Base-by-base conservation (phyloP, 208 protist genomes). In the Entamoeba dispar region DNA sequence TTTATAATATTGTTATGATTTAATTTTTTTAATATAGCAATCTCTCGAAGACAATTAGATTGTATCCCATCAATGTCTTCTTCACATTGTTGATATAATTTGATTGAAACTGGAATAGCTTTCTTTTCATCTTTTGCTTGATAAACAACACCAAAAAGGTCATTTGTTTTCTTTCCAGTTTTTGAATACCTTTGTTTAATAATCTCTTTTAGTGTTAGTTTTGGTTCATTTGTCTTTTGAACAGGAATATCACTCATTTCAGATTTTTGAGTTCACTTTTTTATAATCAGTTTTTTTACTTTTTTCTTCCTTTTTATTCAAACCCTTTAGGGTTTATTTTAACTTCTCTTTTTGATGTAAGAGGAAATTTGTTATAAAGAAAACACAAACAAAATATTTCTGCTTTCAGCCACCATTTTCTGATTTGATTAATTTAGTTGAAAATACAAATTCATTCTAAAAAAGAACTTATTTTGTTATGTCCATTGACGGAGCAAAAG, bases 31-130 rank as follows among this genome's bases (percentile, higher is more conserved):
- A 99, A 95, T 22, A 99, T 96, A 5, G 98, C 98, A 31, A 99
- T 98, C 95, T 99, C 98, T 52, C 98, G 96, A 77, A 99, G 97
- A 7, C 98, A 97, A 10, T 98, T 99, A 31, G 97, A 96, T 8
- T 98, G 98, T 91, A 99, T 98, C 15, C 98, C 98, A 91, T 99
- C 98, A 92, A 99, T 98, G n/a, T 98, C 97, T 38, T 97, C 96
- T 93, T 99, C 97, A 0, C 3, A 19, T 55, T 55, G 50, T 19
- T 55, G 50, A 34, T 86, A 86, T 12, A 38, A 0, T 86, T 86
- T 86, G 19, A 86, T 34, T 38, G 19, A 38, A 27, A 86, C 61
- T 5, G 31, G 27, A 31, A 10, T n/a, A 38, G 7, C 19, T 27
- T 34, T 86, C 19, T 27, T 34, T 86, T 38, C 31, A 12, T 27